These are phyloP conservation scores for Tetrapyrgos nigripes DNA, from an alignment of 1,284 basidiomycete genomes.

Conservation along the genomic window DNA sequence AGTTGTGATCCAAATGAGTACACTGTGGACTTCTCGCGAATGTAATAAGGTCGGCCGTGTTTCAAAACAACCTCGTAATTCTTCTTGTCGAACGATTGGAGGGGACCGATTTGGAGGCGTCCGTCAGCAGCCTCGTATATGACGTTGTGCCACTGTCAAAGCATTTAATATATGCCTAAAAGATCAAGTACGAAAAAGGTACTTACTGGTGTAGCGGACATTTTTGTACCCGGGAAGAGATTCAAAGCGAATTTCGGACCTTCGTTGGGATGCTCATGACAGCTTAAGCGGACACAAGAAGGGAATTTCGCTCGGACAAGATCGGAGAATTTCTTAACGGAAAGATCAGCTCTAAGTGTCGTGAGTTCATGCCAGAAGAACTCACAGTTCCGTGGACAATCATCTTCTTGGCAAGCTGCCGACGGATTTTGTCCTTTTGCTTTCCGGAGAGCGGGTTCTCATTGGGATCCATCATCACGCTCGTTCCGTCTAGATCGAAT, in stretches of 20 bases:
- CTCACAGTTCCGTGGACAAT: neutral
- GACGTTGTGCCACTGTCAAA: constrained; percentile 2
- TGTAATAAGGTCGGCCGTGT: neutral
- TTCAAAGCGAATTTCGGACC: neutral
- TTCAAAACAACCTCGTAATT: neutral
- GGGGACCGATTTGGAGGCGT: neutral
- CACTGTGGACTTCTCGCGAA: neutral
- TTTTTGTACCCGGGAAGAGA: neutral
- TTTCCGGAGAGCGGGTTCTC: neutral
- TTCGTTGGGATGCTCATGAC: neutral
- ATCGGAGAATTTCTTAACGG: neutral
- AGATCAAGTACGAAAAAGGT: neutral
- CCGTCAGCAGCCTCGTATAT: neutral
- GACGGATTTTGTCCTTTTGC: neutral
- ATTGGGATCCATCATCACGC: neutral
- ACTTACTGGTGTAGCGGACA: neutral
- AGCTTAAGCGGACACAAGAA: neutral
- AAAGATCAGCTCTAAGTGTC: neutral
- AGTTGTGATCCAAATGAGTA: neutral
- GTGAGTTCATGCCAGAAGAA: no score
- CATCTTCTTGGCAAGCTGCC: neutral
- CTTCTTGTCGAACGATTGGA: neutral
- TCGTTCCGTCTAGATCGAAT: neutral
- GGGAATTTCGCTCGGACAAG: neutral
- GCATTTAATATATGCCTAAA: neutral